These are phyloP conservation scores for Phytophthora sp. DNA, from an alignment of 352 stramenopile genomes.

Conservation along the genomic window DNA sequence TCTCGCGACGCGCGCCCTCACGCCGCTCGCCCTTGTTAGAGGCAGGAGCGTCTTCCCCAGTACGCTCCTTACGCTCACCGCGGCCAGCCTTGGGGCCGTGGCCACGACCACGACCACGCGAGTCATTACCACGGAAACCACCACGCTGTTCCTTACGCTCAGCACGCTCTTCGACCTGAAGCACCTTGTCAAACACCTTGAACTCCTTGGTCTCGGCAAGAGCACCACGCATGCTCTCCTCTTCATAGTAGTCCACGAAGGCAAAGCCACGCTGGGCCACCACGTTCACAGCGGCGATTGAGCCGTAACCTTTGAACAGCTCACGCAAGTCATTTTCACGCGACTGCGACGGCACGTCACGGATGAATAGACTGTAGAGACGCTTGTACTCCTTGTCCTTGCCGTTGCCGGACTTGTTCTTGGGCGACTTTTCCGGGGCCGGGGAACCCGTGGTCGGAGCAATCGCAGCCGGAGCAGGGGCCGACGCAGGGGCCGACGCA, in stretches of 20 bases:
- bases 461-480: slow-evolving; percentile 27
- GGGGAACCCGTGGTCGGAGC: slow-evolving; percentile 20
- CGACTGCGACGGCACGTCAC: slow-evolving; percentile 72
- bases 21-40: slow-evolving; percentile 45
- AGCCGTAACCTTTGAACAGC: slow-evolving; percentile 80
- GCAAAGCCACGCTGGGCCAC: slow-evolving; percentile 64
- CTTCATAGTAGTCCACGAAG: slow-evolving; percentile 86
- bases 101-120: slow-evolving; percentile 55
- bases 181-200: slow-evolving; percentile 76
- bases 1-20: slow-evolving; percentile 59
- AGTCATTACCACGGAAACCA: slow-evolving; percentile 57
- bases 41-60: slow-evolving; percentile 50
- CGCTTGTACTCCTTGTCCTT: slow-evolving; percentile 49
- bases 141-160: slow-evolving; percentile 78
- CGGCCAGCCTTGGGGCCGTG: slow-evolving; percentile 55
- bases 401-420: slow-evolving; percentile 54
- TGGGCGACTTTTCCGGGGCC: slow-evolving; percentile 40
- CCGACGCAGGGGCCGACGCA: slow-evolving; percentile 21
- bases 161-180: slow-evolving; percentile 75
- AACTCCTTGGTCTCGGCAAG: slow-evolving; percentile 71
- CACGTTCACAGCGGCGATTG: slow-evolving; percentile 77
- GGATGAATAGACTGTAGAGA: slow-evolving; percentile 77
- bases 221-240: slow-evolving; percentile 79
- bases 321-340: slow-evolving; percentile 80
- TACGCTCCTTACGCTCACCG: slow-evolving; percentile 76